Percentiles rank a stretch among this genome's conserved stretches.
phyloP scores from a whole-genome alignment of 768 basidiomycete species.

The Agrocybe pediades region DNA sequence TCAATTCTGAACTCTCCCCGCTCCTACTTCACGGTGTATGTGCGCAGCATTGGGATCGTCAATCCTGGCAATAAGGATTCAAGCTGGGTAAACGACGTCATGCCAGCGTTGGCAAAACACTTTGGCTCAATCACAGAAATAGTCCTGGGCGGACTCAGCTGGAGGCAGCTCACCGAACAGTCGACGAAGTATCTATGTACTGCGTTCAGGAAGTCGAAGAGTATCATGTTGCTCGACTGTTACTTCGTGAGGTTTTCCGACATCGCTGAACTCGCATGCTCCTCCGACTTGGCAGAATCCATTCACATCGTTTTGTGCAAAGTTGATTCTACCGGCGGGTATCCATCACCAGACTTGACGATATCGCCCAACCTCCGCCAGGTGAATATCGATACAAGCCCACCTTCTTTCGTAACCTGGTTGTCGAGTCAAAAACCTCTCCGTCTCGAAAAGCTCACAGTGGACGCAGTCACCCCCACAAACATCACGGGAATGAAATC shows the following conservation, averaged over 20 bases:
- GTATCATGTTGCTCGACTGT: not conserved
- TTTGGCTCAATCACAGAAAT: constrained; percentile 1
- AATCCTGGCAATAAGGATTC: not conserved
- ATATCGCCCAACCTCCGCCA: not conserved
- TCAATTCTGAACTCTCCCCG: not conserved
- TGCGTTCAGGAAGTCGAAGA: not conserved
- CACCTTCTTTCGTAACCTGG: not conserved
- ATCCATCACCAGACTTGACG: not conserved
- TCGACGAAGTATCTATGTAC: not conserved
- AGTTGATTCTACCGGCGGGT: not conserved
- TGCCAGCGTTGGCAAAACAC: not conserved
- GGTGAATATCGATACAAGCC: not conserved
- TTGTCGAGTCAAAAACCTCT: not conserved
- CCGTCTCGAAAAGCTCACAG: constrained; percentile 1
- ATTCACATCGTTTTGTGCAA: not conserved
- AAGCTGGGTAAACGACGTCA: not conserved
- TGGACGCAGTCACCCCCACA: not conserved
- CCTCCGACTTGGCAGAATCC: not conserved
- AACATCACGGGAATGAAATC: not conserved
- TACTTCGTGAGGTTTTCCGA: not conserved
- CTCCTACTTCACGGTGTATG: constrained; percentile 4
- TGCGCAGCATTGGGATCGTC: not conserved
- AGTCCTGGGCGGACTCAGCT: not conserved
- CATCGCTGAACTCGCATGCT: not conserved
- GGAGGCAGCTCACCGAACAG: not conserved